Conservation (phyloP, 331 rosid species). For the Telfairia occidentalis region DNA sequence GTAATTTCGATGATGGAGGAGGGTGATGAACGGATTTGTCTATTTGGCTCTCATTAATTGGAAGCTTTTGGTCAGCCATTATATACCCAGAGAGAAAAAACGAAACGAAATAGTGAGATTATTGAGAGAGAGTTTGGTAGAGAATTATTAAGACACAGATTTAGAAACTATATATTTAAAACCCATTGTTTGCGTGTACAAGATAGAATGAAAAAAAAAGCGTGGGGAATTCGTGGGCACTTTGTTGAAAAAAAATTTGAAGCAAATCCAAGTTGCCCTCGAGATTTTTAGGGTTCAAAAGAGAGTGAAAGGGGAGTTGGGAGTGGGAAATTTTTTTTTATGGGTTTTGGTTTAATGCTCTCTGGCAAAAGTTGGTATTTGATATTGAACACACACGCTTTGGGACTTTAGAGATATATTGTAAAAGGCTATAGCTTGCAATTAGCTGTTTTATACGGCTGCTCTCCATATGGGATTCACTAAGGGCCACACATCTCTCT, state of each 20-base stretch:
- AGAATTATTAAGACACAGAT: constrained; percentile 2
- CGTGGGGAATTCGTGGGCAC: constrained; percentile 64
- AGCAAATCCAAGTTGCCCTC: not conserved
- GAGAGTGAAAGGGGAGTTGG: not conserved
- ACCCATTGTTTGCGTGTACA: not conserved
- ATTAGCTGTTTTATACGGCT: not conserved
- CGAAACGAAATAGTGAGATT: constrained; percentile 1
- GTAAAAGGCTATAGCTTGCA: not conserved
- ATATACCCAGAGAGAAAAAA: constrained; percentile 1
- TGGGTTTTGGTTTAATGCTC: not conserved
- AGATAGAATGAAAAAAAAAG: constrained; percentile 14
- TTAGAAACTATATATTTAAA: not conserved
- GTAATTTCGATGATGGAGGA: not conserved
- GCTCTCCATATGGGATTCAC: not conserved
- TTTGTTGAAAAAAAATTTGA: not conserved
- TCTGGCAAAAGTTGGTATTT: not conserved
- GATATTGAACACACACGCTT: not conserved
- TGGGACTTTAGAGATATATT: not conserved
- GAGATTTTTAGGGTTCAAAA: not conserved
- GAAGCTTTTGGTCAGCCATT: constrained; percentile 25
- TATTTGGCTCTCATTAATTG: constrained; percentile 5
- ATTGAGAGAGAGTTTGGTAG: not conserved
- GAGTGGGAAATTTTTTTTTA: not conserved
- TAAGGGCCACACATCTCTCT: not conserved
- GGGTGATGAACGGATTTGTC: constrained; percentile 8